These are phyloP conservation scores for Haplographium delicatum DNA, from an alignment of 495 filamentous ascomycete species.

Conservation along the genomic window DNA sequence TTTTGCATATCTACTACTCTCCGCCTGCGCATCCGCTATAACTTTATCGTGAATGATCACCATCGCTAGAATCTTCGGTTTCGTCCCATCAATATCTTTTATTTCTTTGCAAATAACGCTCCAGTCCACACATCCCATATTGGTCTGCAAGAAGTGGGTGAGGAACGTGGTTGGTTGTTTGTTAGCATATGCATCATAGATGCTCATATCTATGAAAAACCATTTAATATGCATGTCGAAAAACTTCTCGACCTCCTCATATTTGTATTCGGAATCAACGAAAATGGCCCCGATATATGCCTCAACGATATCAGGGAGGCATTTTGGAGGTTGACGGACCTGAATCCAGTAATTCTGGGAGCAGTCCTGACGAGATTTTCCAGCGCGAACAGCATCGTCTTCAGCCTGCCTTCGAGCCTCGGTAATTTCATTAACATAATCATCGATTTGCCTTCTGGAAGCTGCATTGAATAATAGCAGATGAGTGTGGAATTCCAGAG, in stretches of 20 bases:
- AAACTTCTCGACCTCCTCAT: conserved; percentile 64
- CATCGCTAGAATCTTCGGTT: conserved; percentile 53
- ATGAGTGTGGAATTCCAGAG: conserved; percentile 70
- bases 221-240: conserved; percentile 65
- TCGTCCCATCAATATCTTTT: conserved; percentile 19
- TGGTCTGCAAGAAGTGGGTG: conserved; percentile 35
- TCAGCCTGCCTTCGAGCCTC: conserved; percentile 46
- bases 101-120: conserved; percentile 32
- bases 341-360: conserved; percentile 74
- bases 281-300: conserved; percentile 87
- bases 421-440: conserved; percentile 65
- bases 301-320: conserved; percentile 83
- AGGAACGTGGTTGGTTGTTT: conserved; percentile 67
- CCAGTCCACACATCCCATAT: conserved; percentile 46
- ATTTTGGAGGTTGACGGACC: conserved; percentile 73
- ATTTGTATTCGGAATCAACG: conserved; percentile 84
- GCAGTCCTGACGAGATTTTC: conserved; percentile 46
- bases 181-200: conserved; percentile 86
- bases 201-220: conserved; percentile 81
- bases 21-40: conserved; percentile 54
- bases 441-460: conserved; percentile 57
- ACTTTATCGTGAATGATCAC: conserved; percentile 72
- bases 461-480: conserved; percentile 55
- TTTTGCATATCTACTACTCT: conserved; percentile 66
- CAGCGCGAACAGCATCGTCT: conserved; percentile 30